Evolutionary conservation across 768 basidiomycete genomes (phyloP).

Genomic region (Suillus brevipes): DNA sequence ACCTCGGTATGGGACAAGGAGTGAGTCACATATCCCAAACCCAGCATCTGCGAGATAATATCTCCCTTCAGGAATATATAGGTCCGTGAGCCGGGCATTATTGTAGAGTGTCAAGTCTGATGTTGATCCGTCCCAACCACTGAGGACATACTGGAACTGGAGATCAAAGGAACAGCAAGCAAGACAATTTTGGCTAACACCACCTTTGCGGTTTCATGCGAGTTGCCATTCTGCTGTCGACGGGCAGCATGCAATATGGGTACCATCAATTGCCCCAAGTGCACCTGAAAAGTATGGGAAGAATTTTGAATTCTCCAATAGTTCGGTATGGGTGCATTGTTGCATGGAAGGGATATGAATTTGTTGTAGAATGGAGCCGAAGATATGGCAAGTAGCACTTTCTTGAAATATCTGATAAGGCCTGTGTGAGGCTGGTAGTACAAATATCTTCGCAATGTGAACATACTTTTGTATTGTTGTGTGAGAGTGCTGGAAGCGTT

Average conservation of each 20-base stretch:
- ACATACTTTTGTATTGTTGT: background rate
- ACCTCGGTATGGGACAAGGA: constrained; percentile 5
- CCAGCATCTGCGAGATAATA: constrained; percentile 21
- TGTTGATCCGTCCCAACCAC: constrained; percentile 20
- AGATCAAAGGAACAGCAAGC: constrained; percentile 18
- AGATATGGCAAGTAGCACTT: background rate
- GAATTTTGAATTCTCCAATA: constrained; percentile 18
- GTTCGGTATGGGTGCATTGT: no score
- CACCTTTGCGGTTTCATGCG: constrained; percentile 24
- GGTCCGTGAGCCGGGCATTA: constrained; percentile 13
- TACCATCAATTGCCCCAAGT: constrained; percentile 37
- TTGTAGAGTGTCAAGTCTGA: constrained; percentile 10
- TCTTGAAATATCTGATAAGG: background rate
- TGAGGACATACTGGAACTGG: constrained; percentile 17
- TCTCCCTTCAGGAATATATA: constrained; percentile 16
- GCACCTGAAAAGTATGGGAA: constrained; percentile 35
- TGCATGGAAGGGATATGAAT: no score
- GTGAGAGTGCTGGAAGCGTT: no score
- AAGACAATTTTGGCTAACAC: constrained; percentile 27
- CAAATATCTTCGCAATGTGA: background rate
- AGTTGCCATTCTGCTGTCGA: constrained; percentile 14
- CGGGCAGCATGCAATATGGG: constrained; percentile 27
- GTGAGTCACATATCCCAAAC: constrained; percentile 11
- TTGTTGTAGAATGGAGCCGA: background rate
- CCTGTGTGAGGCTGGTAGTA: background rate